Evolutionary conservation across 495 filamentous ascomycete species (phyloP).

Genomic region (Aspergillus ellipticus): DNA sequence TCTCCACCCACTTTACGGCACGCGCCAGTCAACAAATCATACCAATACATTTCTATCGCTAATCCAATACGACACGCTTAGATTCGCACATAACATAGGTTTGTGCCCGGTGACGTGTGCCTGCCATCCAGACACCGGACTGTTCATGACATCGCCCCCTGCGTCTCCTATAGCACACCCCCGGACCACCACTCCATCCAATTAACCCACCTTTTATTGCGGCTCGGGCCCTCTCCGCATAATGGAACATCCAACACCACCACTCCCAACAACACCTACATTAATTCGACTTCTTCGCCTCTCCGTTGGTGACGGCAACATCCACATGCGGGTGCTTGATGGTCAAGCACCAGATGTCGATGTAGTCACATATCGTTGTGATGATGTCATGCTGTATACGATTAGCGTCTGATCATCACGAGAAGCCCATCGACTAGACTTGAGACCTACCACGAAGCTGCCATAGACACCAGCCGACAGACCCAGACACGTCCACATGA

Average conservation of each 20-base stretch:
- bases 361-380: conserved; percentile 92
- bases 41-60: conserved; percentile 14
- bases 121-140: neutral
- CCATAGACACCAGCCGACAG: conserved; percentile 82
- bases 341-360: conserved; percentile 96
- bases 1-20: too few species aligned
- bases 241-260: conserved; percentile 8
- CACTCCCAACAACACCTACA: neutral
- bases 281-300: conserved; percentile 34
- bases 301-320: conserved; percentile 22
- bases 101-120: conserved; percentile 4
- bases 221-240: conserved; percentile 4
- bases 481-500: conserved; percentile 80
- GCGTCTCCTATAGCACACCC: neutral
- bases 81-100: conserved; percentile 9
- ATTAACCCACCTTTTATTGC: neutral
- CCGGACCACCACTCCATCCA: neutral
- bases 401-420: conserved; percentile 7
- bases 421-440: neutral
- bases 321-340: conserved; percentile 68
- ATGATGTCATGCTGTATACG: conserved; percentile 71
- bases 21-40: neutral
- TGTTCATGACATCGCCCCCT: neutral
- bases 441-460: conserved; percentile 73
- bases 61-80: conserved; percentile 10